Evolutionary conservation across 441 rosid genomes (phyloP), one percentile per base, ranked within the genome.

Genomic region (Populus tomentosa): DNA sequence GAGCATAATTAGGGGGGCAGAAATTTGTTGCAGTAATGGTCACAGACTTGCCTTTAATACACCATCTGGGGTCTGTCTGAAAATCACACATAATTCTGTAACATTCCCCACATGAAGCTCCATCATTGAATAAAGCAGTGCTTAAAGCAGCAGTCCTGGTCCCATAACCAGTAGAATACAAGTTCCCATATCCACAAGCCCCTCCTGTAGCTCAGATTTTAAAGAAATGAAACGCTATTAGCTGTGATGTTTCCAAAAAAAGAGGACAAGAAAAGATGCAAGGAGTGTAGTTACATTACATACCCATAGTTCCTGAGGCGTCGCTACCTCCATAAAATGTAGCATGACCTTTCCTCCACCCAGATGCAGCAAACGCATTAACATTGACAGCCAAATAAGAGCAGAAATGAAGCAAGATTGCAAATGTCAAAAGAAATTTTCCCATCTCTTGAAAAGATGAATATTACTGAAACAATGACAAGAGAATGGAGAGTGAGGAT

Each of bases 241-340:
- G 20, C 14, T 35, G 32, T 50, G 61, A n/a, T 16, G 7, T 9
- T 3, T 24, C 38, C 35, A 18, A 8, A 59, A 18, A 18, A 7
- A 11, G 1, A 53, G 2, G 20, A 61, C 50, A 40, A 24, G 14
- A 33, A 72, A 35, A 0, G 10, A 6, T 9, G 16, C 7, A 10
- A 75, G 70, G 10, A n/a, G 23, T 18, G 63, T 0, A 1, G 11
- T 21, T 38, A 10, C 56, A 66, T 10, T 16, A 71, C 82, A 9
- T 85, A 95, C 97, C 97, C 99, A 95, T 93, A 10, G 99, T 95
- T 80, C 99, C 99, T 0, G 99, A 93, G 76, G 99, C 99, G 78
- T 93, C 99, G 61, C 92, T 82, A 42, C 97, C 98, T 56, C 99
- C 99, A 77, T 95, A 95, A 81, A 95, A 95, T 0, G 99, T 95